phyloP scores from a whole-genome alignment of 768 basidiomycete genomes.

The Tulasnella sp. region DNA sequence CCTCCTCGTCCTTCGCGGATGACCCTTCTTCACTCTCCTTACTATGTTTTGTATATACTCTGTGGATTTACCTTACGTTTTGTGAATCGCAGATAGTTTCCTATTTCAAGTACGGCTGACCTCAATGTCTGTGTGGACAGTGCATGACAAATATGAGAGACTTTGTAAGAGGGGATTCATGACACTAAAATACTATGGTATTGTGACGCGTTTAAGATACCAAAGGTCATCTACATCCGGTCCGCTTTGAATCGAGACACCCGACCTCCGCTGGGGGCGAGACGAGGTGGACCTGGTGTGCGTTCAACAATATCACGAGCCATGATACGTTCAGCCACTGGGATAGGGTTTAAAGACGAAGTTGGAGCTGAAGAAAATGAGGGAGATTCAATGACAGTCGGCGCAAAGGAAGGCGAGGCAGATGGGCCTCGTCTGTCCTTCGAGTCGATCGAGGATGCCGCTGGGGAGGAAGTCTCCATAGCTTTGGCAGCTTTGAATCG shows the following conservation, averaged over 20 bases:
- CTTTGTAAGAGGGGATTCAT: too few relatives aligned
- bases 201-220: too few relatives aligned
- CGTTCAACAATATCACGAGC: constrained; percentile 6
- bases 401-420: neutral
- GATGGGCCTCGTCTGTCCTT: neutral
- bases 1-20: neutral
- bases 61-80: too few relatives aligned
- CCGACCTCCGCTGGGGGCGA: neutral
- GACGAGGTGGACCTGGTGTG: neutral
- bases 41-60: too few relatives aligned
- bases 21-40: neutral
- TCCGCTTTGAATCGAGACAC: constrained; percentile 16
- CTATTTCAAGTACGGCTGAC: too few relatives aligned
- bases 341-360: neutral
- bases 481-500: neutral
- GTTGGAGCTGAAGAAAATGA: neutral
- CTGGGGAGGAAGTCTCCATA: neutral
- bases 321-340: constrained; percentile 4
- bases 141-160: too few relatives aligned
- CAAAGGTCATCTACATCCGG: neutral
- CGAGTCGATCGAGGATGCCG: neutral
- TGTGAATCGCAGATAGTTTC: too few relatives aligned
- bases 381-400: constrained; percentile 8
- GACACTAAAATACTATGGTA: too few relatives aligned
- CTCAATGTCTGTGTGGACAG: too few relatives aligned